Base-by-base conservation (phyloP, 2,329 filamentous ascomycete species). In the Aspergillus eucalypticola region DNA sequence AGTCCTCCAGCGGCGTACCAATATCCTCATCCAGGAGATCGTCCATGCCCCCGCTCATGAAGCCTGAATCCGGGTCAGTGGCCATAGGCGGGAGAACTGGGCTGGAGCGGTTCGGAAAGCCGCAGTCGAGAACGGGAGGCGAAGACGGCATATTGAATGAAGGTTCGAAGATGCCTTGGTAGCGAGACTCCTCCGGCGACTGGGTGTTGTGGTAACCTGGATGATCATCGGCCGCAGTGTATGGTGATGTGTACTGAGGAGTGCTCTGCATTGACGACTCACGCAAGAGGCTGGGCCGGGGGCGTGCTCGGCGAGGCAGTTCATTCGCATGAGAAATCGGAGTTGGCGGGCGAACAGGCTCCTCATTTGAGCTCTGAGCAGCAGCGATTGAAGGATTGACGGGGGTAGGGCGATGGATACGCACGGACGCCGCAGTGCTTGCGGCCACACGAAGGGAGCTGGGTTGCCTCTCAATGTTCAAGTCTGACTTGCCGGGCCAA, bases 401-500 rank as follows among this genome's bases (percentile, higher is more conserved):
- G 6, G 79, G 77, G 3, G 91, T 83, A 3, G 94, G 94, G 48
- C 92, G 86, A 74, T 96, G 90, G 51, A 88, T 89, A 46, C 94
- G 90, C 60, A 98, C 83, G 5, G 93, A 96, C 44, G 92, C 91
- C 48, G 93, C 90, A 15, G 91, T 96, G 73, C 92, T 96, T 50
- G 94, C 94, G 61, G 91, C 89, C n/a, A 96, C 92, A 52, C 93
- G 86, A 25, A 98, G 81, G 3, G 91, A 96, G 52, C 95, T 92
- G 8, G 88, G 85, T 29, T 87, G 88, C 41, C 86, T 83, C 54
- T 89, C 90, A 68, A 97, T 81, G 59, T 81, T 81, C 66, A 90
- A 21, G 86, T 86, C 63, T 83, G 74, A 85, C 66, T 86, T 89
- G 54, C 88, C 87, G n/a, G 87, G 87, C 78, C 88, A 89, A 64